Evolutionary conservation across 2,329 filamentous ascomycete species (phyloP).

Genomic region (Penicillium sp.): DNA sequence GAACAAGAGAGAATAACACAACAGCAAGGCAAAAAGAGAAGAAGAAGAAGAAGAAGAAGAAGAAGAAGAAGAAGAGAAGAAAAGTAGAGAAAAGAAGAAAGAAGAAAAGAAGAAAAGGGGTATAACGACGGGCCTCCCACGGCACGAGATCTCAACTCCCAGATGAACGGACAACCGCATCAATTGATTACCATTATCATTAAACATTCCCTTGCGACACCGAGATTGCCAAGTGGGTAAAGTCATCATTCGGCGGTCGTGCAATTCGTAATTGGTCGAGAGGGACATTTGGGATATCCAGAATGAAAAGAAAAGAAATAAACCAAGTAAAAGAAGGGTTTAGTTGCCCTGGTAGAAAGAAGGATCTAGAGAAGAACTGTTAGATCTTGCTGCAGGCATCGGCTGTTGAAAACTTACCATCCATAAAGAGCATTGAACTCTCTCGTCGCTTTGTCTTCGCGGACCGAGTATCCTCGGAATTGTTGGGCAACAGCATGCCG

Average conservation of each 20-base stretch:
- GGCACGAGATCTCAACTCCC: constrained; percentile 15
- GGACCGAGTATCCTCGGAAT: constrained; percentile 35
- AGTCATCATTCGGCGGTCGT: constrained; percentile 30
- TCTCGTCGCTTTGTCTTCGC: constrained; percentile 50
- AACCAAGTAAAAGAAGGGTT: constrained; percentile 2
- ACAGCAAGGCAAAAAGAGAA: background rate
- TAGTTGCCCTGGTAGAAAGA: constrained; percentile 18
- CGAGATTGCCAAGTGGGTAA: constrained; percentile 25
- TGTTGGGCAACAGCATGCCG: constrained; percentile 43
- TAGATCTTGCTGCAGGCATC: background rate
- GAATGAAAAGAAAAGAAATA: constrained; percentile 5
- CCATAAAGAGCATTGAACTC: constrained; percentile 52
- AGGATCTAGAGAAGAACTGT: background rate
- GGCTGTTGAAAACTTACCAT: constrained; percentile 12
- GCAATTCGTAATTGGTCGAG: constrained; percentile 31
- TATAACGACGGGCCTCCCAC: constrained; percentile 16
- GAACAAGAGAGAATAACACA: constrained; percentile 5
- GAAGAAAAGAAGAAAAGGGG: constrained; percentile 14
- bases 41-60: constrained; percentile 3
- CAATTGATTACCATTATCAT: constrained; percentile 38
- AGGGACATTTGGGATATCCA: constrained; percentile 11
- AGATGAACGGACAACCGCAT: constrained; percentile 13
- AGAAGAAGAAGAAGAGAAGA: too few relatives aligned
- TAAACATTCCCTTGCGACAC: constrained; percentile 29
- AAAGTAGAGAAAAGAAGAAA: constrained; percentile 10